Evolutionary conservation across 2,329 filamentous ascomycete genomes (phyloP), one percentile per base, ranked within the genome.

Genomic region (Fusarium brevicatenulatum): DNA sequence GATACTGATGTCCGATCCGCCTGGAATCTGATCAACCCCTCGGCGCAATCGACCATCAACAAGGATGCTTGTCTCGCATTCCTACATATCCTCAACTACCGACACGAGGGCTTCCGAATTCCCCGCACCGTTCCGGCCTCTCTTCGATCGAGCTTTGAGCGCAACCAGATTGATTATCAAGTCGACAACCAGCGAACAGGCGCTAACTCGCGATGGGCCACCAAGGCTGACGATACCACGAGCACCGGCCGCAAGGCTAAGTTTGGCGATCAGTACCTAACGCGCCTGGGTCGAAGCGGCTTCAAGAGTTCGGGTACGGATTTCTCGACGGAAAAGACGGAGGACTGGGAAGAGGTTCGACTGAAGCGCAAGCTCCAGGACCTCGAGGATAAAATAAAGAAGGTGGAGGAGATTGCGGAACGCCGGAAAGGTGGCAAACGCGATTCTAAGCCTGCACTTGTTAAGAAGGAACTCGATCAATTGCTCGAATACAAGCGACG

Each of bases 11-110:
- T 98, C 73, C 91, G 94, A 76, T 96, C 93, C 23, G 95, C 95
- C 13, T 98, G 96, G 95, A 99, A 98, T 83, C 89, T 99, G 23
- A 93, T 98, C 78, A 99, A 99, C 85, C 96, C 95, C 10, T 95
- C 93, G 34, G 94, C 94, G 62, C 88, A 89, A 30, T 87, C 91
- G 34, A 91, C 91, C 55, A 96, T 99, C 81, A 95, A 95, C 82
- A 98, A 98, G 85, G 95, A 99, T 82, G 95, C 96, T 55, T 92
- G 92, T 70, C 90, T 99, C 43, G 95, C 95, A 21, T 99, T 99
- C 84, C 88, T 99, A 53, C 96, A 99, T 83, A 97, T 99, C 77
- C 91, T 99, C 63, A 98, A 97, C 85, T 93, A 96, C 85, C 91
- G 96, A 52, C 95, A 98, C 82, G 95, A 98, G 80, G 96, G 96